Percentiles rank a stretch among this genome's conserved stretches.
Evolutionary conservation across 2,329 filamentous ascomycete genomes (phyloP).

Genomic region (Aspergillus ochraceus): DNA sequence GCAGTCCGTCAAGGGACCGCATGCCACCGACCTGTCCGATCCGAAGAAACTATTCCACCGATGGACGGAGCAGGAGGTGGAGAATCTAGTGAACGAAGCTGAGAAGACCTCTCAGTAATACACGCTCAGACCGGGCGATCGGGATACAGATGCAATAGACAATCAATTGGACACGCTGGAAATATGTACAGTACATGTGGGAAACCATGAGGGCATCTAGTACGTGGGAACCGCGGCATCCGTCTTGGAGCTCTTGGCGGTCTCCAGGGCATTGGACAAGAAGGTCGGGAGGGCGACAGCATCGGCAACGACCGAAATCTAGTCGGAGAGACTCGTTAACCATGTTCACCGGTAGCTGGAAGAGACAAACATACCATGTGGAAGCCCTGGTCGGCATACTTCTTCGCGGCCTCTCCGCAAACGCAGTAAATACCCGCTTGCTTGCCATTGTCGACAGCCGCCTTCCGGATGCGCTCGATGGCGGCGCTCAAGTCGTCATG

Average conservation of each 20-base stretch:
- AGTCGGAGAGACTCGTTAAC: neutral
- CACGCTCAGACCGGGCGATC: neutral
- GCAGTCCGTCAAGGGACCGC: slow-evolving; percentile 45
- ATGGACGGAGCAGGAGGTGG: slow-evolving; percentile 58
- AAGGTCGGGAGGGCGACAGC: slow-evolving; percentile 42
- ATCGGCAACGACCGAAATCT: neutral
- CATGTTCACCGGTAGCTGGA: slow-evolving; percentile 33
- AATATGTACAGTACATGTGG: neutral
- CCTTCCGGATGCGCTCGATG: neutral
- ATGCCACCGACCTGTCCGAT: slow-evolving; percentile 54
- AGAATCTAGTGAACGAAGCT: slow-evolving; percentile 54
- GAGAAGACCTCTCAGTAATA: slow-evolving; percentile 24
- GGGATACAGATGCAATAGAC: neutral
- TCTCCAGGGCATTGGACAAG: slow-evolving; percentile 38
- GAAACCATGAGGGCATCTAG: neutral
- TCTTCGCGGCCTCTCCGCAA: slow-evolving; percentile 51
- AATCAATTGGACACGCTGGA: neutral
- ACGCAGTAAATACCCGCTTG: slow-evolving; percentile 57
- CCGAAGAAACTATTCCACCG: slow-evolving; percentile 63
- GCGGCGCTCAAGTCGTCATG: slow-evolving; percentile 44
- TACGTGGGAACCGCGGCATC: slow-evolving; percentile 13
- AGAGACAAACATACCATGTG: slow-evolving; percentile 48
- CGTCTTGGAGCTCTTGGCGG: slow-evolving; percentile 30
- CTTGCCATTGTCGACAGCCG: slow-evolving; percentile 53
- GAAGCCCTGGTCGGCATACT: slow-evolving; percentile 55